phyloP scores from a whole-genome alignment of 306 rosid species.

The Begonia peltatifolia region DNA sequence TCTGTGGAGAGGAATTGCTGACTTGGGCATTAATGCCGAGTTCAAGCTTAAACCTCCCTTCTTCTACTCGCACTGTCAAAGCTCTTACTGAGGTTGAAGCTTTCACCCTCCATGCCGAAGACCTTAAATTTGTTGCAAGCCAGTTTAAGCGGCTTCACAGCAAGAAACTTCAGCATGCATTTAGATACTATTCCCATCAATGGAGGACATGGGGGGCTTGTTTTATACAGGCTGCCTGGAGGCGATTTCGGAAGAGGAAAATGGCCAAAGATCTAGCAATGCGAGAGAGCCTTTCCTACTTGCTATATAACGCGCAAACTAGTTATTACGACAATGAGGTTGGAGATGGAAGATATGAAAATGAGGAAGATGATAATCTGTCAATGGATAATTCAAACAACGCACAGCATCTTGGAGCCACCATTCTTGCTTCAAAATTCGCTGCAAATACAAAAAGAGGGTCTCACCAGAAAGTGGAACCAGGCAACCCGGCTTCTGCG shows the following conservation, averaged over 20 bases:
- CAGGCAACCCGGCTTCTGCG: constrained; percentile 22
- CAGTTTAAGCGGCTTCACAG: constrained; percentile 85
- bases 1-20: constrained; percentile 75
- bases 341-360: constrained; percentile 14
- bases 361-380: constrained; percentile 12
- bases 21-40: constrained; percentile 90
- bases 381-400: constrained; percentile 8
- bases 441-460: constrained; percentile 66
- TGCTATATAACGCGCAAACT: constrained; percentile 12
- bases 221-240: constrained; percentile 71
- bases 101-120: constrained; percentile 68
- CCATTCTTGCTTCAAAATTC: constrained; percentile 63
- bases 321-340: constrained; percentile 9
- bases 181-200: constrained; percentile 51
- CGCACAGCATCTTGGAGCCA: constrained; percentile 31
- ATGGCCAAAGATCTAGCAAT: constrained; percentile 35
- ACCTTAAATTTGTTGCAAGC: constrained; percentile 54
- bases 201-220: constrained; percentile 91
- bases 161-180: constrained; percentile 57
- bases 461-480: constrained; percentile 19
- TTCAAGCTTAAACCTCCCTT: constrained; percentile 57
- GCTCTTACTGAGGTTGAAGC: constrained; percentile 80
- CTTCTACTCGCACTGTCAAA: constrained; percentile 65
- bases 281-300: constrained; percentile 35
- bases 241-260: constrained; percentile 44